A percentile compares a stretch with the other conserved stretches of the same genome.
These are phyloP conservation scores for Agaricus blazei DNA, from an alignment of 768 basidiomycete genomes.

Conservation along the genomic window DNA sequence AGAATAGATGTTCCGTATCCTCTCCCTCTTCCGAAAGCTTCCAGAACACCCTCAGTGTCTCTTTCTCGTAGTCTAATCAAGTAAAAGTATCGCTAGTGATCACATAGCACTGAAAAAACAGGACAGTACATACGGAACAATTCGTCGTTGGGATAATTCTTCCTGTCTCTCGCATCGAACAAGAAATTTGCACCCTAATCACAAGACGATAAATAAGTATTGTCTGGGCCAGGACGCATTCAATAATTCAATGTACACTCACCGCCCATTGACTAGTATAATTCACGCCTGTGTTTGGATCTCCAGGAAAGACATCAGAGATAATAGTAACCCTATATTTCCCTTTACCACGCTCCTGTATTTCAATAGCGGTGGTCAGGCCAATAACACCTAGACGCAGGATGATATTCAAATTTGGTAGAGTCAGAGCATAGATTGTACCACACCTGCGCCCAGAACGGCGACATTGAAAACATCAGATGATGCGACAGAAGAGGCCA, in stretches of 20 bases:
- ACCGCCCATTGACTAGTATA: slow-evolving; percentile 79
- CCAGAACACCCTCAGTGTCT: slow-evolving; percentile 77
- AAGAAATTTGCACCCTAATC: slow-evolving; percentile 68
- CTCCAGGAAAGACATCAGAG: slow-evolving; percentile 67
- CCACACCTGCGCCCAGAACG: slow-evolving; percentile 36
- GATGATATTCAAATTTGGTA: neutral
- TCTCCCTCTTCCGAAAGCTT: slow-evolving; percentile 56
- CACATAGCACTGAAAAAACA: too few relatives aligned
- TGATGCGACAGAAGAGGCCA: neutral
- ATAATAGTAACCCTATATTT: slow-evolving; percentile 63
- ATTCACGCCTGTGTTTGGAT: slow-evolving; percentile 57
- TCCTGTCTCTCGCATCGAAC: slow-evolving; percentile 32
- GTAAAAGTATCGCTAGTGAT: neutral
- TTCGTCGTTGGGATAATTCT: slow-evolving; percentile 4
- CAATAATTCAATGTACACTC: slow-evolving; percentile 32
- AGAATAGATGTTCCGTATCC: slow-evolving; percentile 55
- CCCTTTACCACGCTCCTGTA: slow-evolving; percentile 49
- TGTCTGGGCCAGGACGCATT: too few relatives aligned
- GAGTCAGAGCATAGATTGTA: neutral
- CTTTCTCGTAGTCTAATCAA: slow-evolving; percentile 54
- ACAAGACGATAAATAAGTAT: neutral
- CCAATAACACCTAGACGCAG: slow-evolving; percentile 64
- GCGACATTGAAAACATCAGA: slow-evolving; percentile 22
- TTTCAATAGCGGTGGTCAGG: slow-evolving; percentile 65
- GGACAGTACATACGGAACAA: slow-evolving; percentile 3